A percentile compares a stretch with the other conserved stretches of the same genome.
Conservation (phyloP, 2,329 filamentous ascomycete genomes). For the Lasiodiplodia theobromae region DNA sequence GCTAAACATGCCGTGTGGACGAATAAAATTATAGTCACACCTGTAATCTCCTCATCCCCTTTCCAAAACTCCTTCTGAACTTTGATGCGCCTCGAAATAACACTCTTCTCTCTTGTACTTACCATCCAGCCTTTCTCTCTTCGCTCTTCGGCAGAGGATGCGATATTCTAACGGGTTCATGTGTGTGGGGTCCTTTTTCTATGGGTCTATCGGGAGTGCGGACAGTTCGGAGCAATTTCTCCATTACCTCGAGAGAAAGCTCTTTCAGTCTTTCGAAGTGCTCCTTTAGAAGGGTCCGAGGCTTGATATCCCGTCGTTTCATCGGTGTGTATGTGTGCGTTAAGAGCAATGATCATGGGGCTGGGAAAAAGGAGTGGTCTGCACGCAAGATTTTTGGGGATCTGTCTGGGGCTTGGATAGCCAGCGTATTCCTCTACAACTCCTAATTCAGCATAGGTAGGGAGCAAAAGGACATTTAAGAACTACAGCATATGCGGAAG, state of each 20-base stretch:
- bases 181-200: slow-evolving; percentile 4
- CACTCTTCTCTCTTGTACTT: slow-evolving; percentile 22
- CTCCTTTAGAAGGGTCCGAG: slow-evolving; percentile 19
- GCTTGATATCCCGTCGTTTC: slow-evolving; percentile 26
- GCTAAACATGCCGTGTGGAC: neutral
- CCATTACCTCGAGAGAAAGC: neutral
- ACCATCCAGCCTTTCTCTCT: slow-evolving; percentile 20
- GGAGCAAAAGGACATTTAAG: slow-evolving; percentile 14
- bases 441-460: slow-evolving; percentile 10
- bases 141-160: slow-evolving; percentile 6
- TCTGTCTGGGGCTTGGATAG: neutral
- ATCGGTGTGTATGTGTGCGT: neutral
- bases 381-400: neutral
- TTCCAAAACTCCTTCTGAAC: neutral
- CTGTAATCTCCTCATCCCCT: slow-evolving; percentile 12
- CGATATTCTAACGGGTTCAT: neutral
- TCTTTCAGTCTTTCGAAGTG: slow-evolving; percentile 11
- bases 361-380: neutral
- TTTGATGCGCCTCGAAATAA: neutral
- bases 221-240: neutral
- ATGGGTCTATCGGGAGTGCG: neutral
- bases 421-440: neutral
- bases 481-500: neutral
- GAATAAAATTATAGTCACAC: slow-evolving; percentile 23
- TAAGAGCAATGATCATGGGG: neutral